Conservation (phyloP, 1,139 yeast genomes). For the Saccharomyces hybrid region DNA sequence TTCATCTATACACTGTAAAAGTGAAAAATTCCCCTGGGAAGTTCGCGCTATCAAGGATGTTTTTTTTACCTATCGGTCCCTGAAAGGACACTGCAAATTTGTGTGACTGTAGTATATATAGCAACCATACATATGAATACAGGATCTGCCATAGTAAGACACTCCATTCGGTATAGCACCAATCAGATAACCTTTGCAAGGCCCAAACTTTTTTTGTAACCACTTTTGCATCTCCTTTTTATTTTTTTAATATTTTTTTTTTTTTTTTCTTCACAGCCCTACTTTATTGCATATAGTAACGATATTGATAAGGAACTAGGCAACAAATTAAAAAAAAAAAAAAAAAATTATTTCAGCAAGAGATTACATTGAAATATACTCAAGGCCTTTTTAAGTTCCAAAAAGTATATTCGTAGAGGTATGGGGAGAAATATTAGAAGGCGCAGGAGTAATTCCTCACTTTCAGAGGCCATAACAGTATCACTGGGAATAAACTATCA, state of each 20-base stretch:
- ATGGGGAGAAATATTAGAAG: background rate
- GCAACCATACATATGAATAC: background rate
- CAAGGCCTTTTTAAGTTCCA: background rate
- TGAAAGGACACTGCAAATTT: background rate
- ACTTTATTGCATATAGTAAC: background rate
- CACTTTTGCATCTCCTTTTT: background rate
- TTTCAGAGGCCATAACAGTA: slow-evolving; percentile 27
- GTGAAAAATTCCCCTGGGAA: background rate
- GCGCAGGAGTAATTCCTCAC: slow-evolving; percentile 8
- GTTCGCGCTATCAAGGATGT: background rate
- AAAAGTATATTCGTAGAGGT: background rate
- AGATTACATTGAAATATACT: background rate
- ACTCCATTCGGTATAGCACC: background rate
- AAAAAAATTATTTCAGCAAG: background rate
- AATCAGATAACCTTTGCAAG: background rate
- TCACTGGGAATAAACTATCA: slow-evolving; percentile 26
- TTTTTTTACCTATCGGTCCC: background rate
- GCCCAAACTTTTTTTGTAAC: background rate
- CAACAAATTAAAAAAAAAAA: background rate
- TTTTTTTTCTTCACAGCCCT: background rate
- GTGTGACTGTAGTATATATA: background rate
- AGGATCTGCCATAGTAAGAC: background rate
- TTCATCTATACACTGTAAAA: background rate
- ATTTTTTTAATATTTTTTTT: background rate
- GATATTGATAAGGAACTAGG: background rate